Evolutionary conservation across 2,329 filamentous ascomycete species (phyloP).

Genomic region (Mollisia scopiformis): DNA sequence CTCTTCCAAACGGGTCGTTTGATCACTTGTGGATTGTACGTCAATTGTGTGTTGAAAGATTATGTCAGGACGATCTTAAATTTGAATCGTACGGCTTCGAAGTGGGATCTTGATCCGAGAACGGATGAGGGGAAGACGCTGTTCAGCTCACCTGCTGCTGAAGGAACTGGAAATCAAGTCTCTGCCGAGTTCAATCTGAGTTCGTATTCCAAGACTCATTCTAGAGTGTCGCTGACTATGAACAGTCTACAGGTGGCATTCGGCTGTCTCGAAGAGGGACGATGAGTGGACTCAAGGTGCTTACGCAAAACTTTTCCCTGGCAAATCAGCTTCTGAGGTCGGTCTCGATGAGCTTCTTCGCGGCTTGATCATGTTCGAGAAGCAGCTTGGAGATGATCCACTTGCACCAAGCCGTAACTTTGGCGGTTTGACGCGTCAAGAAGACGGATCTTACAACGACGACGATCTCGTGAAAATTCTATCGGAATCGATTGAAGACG

Average conservation of each 20-base stretch:
- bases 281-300: constrained; percentile 79
- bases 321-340: constrained; percentile 53
- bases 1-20: constrained; percentile 78
- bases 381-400: constrained; percentile 65
- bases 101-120: constrained; percentile 75
- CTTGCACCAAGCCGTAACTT: constrained; percentile 63
- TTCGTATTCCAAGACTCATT: constrained; percentile 7
- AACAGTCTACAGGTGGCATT: constrained; percentile 79
- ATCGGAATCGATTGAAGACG: constrained; percentile 71
- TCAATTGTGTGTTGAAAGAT: constrained; percentile 77
- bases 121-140: constrained; percentile 60
- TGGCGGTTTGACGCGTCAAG: constrained; percentile 63
- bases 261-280: constrained; percentile 73
- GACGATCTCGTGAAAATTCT: constrained; percentile 76
- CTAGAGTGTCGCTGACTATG: constrained; percentile 3
- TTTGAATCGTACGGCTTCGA: constrained; percentile 33
- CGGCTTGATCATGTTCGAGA: constrained; percentile 66
- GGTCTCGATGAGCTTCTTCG: constrained; percentile 62
- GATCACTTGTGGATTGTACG: constrained; percentile 75
- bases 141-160: constrained; percentile 58
- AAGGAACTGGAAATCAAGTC: constrained; percentile 79
- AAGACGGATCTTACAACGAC: constrained; percentile 72
- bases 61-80: constrained; percentile 70
- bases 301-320: constrained; percentile 63
- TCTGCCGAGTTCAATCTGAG: constrained; percentile 86